Evolutionary conservation across 1,284 basidiomycete species (phyloP).

Genomic region (Coriolopsis trogii): DNA sequence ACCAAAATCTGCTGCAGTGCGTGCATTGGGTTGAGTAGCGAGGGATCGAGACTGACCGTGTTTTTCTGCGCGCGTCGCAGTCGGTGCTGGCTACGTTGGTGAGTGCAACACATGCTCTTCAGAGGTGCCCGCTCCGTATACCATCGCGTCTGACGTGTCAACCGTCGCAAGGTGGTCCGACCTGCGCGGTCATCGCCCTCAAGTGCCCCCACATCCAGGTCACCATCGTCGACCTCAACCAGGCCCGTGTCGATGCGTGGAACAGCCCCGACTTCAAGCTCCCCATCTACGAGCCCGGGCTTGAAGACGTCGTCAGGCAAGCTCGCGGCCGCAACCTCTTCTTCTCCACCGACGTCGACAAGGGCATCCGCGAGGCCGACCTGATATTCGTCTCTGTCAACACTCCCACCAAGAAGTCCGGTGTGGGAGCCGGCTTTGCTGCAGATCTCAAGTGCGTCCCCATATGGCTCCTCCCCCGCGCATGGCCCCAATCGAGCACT

Average conservation of each 20-base stretch:
- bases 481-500: neutral
- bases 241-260: constrained; percentile 95
- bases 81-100: constrained; percentile 98
- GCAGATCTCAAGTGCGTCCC: constrained; percentile 90
- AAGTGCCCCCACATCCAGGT: constrained; percentile 94
- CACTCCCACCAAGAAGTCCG: constrained; percentile 98
- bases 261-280: constrained; percentile 78
- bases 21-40: no score
- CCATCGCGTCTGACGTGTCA: constrained; percentile 1
- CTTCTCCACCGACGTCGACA: constrained; percentile 96
- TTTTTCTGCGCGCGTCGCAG: constrained; percentile 50
- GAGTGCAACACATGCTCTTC: constrained; percentile 34
- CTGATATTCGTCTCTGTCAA: constrained; percentile 91
- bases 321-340: constrained; percentile 95
- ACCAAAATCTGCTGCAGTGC: constrained; percentile 91
- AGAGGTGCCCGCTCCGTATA: neutral
- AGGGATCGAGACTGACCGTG: no score
- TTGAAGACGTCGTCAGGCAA: constrained; percentile 90
- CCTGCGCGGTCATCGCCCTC: constrained; percentile 93
- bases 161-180: constrained; percentile 75
- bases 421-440: constrained; percentile 96
- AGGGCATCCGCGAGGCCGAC: constrained; percentile 91
- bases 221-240: constrained; percentile 98
- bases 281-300: constrained; percentile 97
- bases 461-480: constrained; percentile 3